Conservation (phyloP, 345 rosid species). For the Leavenworthia alabamica region DNA sequence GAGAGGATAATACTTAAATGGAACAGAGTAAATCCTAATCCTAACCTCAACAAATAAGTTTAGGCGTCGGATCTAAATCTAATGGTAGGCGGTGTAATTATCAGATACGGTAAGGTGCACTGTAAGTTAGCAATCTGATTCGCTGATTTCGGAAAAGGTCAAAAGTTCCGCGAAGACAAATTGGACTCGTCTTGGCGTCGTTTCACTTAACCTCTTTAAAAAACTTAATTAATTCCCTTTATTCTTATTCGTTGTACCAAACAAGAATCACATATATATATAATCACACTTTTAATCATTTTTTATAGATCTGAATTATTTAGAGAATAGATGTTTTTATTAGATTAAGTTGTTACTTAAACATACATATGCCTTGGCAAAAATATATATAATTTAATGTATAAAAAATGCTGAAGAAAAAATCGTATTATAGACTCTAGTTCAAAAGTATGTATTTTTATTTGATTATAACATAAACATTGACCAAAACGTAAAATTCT, state of each 20-base stretch:
- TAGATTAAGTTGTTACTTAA: too few species aligned
- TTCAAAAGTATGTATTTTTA: neutral
- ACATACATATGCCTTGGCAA: too few species aligned
- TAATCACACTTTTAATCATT: neutral
- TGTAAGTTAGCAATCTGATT: neutral
- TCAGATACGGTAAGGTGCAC: constrained; percentile 15
- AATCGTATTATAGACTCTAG: too few species aligned
- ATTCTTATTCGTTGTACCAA: constrained; percentile 19
- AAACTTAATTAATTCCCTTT: neutral
- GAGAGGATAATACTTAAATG: constrained; percentile 19
- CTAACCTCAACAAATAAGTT: constrained; percentile 17
- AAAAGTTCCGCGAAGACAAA: constrained; percentile 19
- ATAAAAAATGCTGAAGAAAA: too few species aligned
- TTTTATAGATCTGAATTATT: too few species aligned
- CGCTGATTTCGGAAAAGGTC: neutral
- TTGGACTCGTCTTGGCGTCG: constrained; percentile 25
- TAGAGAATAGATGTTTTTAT: too few species aligned
- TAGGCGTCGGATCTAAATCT: constrained; percentile 26
- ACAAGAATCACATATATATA: neutral
- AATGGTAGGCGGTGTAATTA: neutral
- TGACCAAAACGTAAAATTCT: neutral
- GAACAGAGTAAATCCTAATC: constrained; percentile 31
- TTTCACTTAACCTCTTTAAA: constrained; percentile 8
- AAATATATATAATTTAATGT: too few species aligned
- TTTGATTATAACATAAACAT: neutral